phyloP scores from a whole-genome alignment of 2,329 filamentous ascomycete genomes.

The Penicillium brasilianum region DNA sequence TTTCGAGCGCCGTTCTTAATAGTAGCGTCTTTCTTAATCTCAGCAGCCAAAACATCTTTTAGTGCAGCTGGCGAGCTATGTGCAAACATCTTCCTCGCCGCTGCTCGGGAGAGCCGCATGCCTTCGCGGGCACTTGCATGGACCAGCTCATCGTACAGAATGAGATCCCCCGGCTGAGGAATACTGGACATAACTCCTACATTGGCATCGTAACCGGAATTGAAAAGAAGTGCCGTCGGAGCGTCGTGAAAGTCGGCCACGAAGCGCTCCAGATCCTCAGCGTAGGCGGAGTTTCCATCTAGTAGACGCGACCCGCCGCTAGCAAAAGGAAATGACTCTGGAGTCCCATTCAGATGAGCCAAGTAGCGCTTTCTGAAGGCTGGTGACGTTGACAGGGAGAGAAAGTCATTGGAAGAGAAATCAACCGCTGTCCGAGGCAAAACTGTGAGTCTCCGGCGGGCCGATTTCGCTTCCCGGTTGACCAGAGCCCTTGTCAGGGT shows the following conservation, averaged over 20 bases:
- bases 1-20: slow-evolving; percentile 51
- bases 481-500: slow-evolving; percentile 41
- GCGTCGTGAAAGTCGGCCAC: slow-evolving; percentile 67
- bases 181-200: slow-evolving; percentile 65
- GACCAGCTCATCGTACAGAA: slow-evolving; percentile 76
- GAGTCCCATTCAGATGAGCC: slow-evolving; percentile 48
- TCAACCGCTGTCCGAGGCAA: slow-evolving; percentile 53
- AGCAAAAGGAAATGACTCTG: slow-evolving; percentile 52
- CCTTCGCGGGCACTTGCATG: slow-evolving; percentile 82
- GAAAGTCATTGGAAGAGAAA: slow-evolving; percentile 70
- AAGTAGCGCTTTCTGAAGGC: slow-evolving; percentile 57
- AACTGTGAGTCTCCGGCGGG: slow-evolving; percentile 55
- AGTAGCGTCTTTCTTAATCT: slow-evolving; percentile 38
- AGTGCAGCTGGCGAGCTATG: slow-evolving; percentile 55
- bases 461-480: slow-evolving; percentile 50
- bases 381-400: slow-evolving; percentile 60
- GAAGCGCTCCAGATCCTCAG: slow-evolving; percentile 61
- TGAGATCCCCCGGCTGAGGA: slow-evolving; percentile 63
- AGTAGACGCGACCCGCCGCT: slow-evolving; percentile 66
- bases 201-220: slow-evolving; percentile 71
- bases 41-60: slow-evolving; percentile 39
- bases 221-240: slow-evolving; percentile 63
- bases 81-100: slow-evolving; percentile 48
- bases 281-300: slow-evolving; percentile 67
- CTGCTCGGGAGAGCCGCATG: slow-evolving; percentile 68